Percentiles rank a stretch among this genome's conserved stretches.
Conservation (phyloP, 164 flowering plant genomes). For the Piper betle region DNA sequence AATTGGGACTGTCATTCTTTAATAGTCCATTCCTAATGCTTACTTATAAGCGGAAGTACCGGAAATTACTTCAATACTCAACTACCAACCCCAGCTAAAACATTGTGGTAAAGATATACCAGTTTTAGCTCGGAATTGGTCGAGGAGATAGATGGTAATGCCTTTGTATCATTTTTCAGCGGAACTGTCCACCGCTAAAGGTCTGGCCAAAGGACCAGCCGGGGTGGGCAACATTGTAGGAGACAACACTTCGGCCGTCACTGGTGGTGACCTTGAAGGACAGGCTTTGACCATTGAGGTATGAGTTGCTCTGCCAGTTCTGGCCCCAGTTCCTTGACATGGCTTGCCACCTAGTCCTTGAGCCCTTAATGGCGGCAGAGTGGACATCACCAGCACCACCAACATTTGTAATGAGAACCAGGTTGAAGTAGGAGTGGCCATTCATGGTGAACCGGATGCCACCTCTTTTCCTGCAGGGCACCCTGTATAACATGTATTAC, state of each 20-base stretch:
- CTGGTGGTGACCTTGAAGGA: conserved; percentile 68
- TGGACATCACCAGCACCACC: conserved; percentile 79
- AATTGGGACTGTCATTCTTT: no score
- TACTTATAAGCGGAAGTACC: no score
- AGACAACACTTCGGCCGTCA: conserved; percentile 40
- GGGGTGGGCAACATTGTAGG: conserved; percentile 44
- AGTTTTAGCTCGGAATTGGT: background rate
- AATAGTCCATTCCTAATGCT: no score
- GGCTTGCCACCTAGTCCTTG: conserved; percentile 53
- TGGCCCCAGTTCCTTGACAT: conserved; percentile 94
- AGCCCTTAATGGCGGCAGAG: conserved; percentile 53
- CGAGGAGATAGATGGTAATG: background rate
- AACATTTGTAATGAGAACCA: conserved; percentile 71
- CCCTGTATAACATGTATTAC: no score
- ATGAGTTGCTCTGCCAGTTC: conserved; percentile 68
- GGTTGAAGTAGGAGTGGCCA: conserved; percentile 70
- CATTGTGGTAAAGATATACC: background rate
- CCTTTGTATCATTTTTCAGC: background rate
- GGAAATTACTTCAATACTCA: background rate
- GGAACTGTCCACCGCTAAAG: conserved; percentile 46
- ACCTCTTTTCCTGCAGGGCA: conserved; percentile 57
- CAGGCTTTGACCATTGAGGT: conserved; percentile 55
- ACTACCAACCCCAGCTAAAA: background rate
- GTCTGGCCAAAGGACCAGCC: conserved; percentile 81
- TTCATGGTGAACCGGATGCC: conserved; percentile 70